Conservation (phyloP, 2,329 filamentous ascomycete species). For the Paracoccidioides lutzii region DNA sequence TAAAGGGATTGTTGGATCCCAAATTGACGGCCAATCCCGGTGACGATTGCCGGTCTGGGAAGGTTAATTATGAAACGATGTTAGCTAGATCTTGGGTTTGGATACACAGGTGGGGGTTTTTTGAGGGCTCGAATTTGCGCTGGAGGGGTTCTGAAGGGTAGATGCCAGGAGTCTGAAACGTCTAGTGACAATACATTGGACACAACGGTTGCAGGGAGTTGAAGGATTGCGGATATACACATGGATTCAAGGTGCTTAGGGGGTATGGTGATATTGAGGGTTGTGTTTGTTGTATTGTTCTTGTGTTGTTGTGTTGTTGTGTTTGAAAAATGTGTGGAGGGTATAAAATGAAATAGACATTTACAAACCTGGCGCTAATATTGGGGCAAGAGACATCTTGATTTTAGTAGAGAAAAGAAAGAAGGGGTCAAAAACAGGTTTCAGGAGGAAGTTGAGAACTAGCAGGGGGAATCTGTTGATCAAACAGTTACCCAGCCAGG, state of each 20-base stretch:
- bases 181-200: background rate
- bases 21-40: conserved; percentile 23
- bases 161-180: conserved; percentile 2
- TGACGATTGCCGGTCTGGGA: conserved; percentile 22
- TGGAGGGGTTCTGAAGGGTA: background rate
- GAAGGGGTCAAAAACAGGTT: background rate
- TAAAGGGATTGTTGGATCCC: conserved; percentile 39
- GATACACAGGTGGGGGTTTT: background rate
- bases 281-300: background rate
- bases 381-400: conserved; percentile 15
- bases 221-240: background rate
- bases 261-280: background rate
- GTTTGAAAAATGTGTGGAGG: conserved; percentile 1
- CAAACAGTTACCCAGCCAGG: background rate
- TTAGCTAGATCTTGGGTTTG: background rate
- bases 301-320: background rate
- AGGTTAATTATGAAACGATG: conserved; percentile 5
- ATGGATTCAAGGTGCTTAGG: conserved; percentile 1
- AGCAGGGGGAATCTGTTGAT: no score
- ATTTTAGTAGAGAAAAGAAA: no score
- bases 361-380: conserved; percentile 17
- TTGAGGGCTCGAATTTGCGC: background rate
- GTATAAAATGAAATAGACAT: conserved; percentile 5
- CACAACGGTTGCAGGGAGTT: background rate
- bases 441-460: background rate